Base-by-base conservation (phyloP, 2,329 filamentous ascomycete species). In the Trichoderma cornu-damae region DNA sequence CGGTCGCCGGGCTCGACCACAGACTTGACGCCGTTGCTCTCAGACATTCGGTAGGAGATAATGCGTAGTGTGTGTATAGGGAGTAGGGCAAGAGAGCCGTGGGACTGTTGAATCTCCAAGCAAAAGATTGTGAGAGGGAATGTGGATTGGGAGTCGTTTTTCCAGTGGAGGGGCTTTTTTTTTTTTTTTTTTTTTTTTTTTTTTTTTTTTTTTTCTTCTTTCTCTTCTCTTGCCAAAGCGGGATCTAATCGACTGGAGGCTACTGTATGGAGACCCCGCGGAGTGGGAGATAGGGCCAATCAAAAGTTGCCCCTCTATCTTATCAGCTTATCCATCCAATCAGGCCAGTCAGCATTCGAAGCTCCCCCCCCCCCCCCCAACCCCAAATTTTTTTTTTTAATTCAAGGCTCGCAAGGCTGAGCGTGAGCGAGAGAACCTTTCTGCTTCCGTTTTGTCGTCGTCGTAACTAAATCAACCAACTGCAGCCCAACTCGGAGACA, bases 1-100 rank as follows among this genome's bases (percentile, higher is more conserved):
- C 84, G 80, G 66, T 85, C 79, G 65, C 74, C 76, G 51, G 83
- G 82, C 74, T 79, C 75, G 60, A 75, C 70, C 69, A 72, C 75
- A 63, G 73, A 60, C 68, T 74, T 73, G 59, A 68, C 68, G 59
- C 70, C 71, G 63, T 69, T 72, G 66, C 74, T 76, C 60, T 77
- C 76, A 72, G 75, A 74, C 79, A 81, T 81, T 60, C 64, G 63
- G 56, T n/a, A 35, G 24, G 58, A 44, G 1, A 24, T 43, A 26
- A 7, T 16, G 51, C 37, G 43, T 5, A 16, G 16, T 26, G 18
- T 14, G 44, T 20, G 11, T 20, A 54, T 14, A 35, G 4, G 24
- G 8, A 37, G 30, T 32, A 35, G 51, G 3, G 7, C 9, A 38
- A 38, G 32, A 14, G 3, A 20, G 32, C 18, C 51, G 51, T 58